Evolutionary conservation across 129 eudicot genomes (phyloP).

Genomic region (Flaveria bidentis): DNA sequence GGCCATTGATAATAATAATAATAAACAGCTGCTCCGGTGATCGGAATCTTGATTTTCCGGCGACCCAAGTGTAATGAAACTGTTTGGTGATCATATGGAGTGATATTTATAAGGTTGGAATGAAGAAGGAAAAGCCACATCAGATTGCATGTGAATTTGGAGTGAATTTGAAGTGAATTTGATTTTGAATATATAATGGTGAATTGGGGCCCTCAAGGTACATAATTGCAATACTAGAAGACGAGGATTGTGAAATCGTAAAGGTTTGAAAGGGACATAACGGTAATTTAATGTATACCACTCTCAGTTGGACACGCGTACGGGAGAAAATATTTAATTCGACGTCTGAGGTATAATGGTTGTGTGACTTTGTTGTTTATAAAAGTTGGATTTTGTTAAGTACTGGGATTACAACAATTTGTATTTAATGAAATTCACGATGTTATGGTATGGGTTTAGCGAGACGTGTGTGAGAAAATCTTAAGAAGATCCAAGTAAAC

Average conservation of each 20-base stretch:
- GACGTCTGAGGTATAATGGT: no score
- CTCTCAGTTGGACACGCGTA: no score
- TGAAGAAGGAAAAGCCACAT: not conserved
- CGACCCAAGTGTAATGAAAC: conserved; percentile 31
- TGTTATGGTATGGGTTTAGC: no score
- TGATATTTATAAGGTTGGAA: conserved; percentile 47
- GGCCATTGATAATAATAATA: conserved; percentile 55
- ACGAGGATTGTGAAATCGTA: conserved; percentile 24
- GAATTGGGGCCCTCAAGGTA: conserved; percentile 36
- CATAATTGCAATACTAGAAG: conserved; percentile 39
- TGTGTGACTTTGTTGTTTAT: no score
- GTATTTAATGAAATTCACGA: no score
- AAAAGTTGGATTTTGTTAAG: no score
- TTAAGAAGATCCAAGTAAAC: no score
- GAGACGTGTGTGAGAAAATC: no score
- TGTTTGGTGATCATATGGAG: conserved; percentile 19
- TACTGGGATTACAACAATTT: no score
- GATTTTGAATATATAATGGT: conserved; percentile 24
- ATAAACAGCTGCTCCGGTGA: conserved; percentile 18
- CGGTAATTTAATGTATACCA: conserved; percentile 7
- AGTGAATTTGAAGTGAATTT: conserved; percentile 59
- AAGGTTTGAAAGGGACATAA: conserved; percentile 19
- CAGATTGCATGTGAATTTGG: conserved; percentile 54
- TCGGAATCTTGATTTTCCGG: conserved; percentile 29
- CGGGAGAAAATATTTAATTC: no score